Conservation (phyloP, 2,329 filamentous ascomycete genomes). For the Meredithiella fracta region DNA sequence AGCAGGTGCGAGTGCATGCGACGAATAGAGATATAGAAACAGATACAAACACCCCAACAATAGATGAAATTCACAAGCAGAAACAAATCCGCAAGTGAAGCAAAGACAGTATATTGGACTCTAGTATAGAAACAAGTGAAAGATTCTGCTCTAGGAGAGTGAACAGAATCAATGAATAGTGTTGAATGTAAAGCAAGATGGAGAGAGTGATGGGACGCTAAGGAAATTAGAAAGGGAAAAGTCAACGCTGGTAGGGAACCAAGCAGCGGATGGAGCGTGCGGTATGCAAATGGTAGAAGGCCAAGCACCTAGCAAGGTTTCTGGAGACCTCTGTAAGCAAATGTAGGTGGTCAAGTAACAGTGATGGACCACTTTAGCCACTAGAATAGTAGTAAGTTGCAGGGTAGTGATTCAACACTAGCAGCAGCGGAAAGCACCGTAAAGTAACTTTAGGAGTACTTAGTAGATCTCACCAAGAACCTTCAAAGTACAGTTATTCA, state of each 20-base stretch:
- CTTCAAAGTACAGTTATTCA: no score
- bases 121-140: no score
- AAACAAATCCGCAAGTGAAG: background rate
- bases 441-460: no score
- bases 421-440: no score
- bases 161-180: background rate
- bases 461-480: no score
- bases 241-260: background rate
- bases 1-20: background rate
- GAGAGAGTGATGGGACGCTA: background rate
- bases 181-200: background rate
- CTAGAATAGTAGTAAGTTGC: background rate
- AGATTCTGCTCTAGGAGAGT: no score
- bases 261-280: background rate
- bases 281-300: background rate
- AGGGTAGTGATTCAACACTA: background rate
- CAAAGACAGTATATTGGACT: background rate
- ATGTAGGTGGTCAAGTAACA: background rate
- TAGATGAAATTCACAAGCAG: background rate
- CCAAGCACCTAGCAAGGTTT: background rate
- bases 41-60: background rate
- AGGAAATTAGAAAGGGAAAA: conserved; percentile 1
- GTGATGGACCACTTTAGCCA: background rate
- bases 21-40: background rate
- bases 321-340: background rate